Evolutionary conservation across 768 basidiomycete species (phyloP).

Genomic region (Termitomyces sp.): DNA sequence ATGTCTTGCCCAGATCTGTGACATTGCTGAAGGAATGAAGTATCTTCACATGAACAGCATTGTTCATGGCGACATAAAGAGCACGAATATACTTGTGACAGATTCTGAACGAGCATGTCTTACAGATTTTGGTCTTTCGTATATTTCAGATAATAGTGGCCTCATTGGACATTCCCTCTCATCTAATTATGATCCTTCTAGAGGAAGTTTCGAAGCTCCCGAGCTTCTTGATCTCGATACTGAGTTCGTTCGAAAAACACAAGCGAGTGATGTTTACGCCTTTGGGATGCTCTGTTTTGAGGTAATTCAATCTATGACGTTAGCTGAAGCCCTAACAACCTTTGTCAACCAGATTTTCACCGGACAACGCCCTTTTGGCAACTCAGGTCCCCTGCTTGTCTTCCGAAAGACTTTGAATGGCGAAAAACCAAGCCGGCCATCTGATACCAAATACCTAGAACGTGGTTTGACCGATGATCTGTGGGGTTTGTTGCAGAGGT

Average conservation of each 20-base stretch:
- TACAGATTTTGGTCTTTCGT: constrained; percentile 43
- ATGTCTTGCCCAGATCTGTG: constrained; percentile 15
- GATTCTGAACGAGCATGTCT: constrained; percentile 30
- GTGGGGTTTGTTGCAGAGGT: background rate
- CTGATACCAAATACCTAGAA: background rate
- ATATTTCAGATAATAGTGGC: constrained; percentile 12
- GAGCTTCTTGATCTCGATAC: constrained; percentile 18
- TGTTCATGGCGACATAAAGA: constrained; percentile 41
- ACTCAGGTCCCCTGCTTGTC: background rate
- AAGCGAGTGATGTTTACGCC: constrained; percentile 1
- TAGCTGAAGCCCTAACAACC: background rate
- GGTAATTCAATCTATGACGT: background rate
- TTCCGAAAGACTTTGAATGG: background rate
- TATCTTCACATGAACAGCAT: constrained; percentile 29
- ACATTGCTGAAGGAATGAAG: constrained; percentile 24
- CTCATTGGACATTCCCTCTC: constrained; percentile 10
- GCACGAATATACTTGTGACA: constrained; percentile 17
- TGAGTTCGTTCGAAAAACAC: constrained; percentile 8
- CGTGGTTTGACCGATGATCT: background rate
- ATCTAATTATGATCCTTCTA: constrained; percentile 16
- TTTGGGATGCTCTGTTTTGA: constrained; percentile 6
- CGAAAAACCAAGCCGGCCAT: background rate
- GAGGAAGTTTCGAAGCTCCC: constrained; percentile 26
- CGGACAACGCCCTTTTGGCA: background rate
- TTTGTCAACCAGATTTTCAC: background rate